Evolutionary conservation across 73 alveolate genomes (phyloP), one percentile per base, ranked within the genome.

Genomic region (Urostyla sp.): DNA sequence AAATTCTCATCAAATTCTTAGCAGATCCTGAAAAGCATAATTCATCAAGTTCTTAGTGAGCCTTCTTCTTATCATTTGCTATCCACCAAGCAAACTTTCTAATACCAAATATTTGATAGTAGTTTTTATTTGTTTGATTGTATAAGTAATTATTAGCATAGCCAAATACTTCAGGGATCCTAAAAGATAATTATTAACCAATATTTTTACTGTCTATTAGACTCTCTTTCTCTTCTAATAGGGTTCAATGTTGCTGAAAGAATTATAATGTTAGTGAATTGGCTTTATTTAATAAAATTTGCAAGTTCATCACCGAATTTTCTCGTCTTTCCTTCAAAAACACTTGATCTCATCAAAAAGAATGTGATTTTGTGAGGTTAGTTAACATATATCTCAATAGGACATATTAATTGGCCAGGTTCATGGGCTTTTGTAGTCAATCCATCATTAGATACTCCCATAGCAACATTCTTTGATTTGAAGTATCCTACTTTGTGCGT

Each of bases 101-200:
- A 28, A 72, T 28, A 4, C 72, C 84, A 27, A 49, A 49, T 11
- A 30, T 27, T 46, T 72, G 58, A 50, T 72, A 72, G 55, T 24
- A 72, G 36, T 72, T 27, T 5, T 69, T 69, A n/a, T 16, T 50
- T 24, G 27, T 50, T 35, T 45, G 54, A 15, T 59, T 59, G 73
- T 35, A 72, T 1, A 72, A 13, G 24, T 40, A 49, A 35, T 72
- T 72, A 35, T 50, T 72, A 4, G 27, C 84, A 50, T 72, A 72
- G 2, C 44, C 84, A 31, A 49, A 72, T 21, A 72, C n/a, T n/a
- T 72, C 84, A 24, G 84, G 84, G 20, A 72, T 50, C 58, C 72
- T 66, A 66, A 43, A 66, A 28, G 3, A 66, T 13, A 16, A 4
- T 8, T 8, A 21, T 2, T 4, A 27, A 3, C 1, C 16, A 18